Evolutionary conservation across 1,284 basidiomycete genomes (phyloP), one percentile per base, ranked within the genome.

Genomic region (Pyrrhoderma lamaoense): DNA sequence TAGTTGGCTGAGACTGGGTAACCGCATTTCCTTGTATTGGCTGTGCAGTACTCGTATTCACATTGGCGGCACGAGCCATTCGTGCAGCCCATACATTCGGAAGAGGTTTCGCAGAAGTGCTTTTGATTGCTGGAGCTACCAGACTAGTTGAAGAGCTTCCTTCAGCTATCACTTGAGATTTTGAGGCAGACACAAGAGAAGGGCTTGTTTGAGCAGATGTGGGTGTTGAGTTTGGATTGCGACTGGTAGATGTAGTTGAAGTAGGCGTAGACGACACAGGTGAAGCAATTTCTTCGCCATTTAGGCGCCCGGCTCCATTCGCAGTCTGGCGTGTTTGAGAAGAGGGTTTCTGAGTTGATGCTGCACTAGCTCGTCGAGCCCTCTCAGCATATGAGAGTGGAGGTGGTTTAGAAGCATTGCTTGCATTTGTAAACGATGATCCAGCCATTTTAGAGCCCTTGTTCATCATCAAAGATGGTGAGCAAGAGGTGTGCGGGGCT

Each of bases 381-480:
- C 74, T 73, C 56, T 82, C 76, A 18, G 80, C 80, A 59, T 82
- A 82, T 23, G 79, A 80, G 47, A 77, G 67, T 51, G 64, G 63
- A 57, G 66, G 68, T 47, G 64, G 64, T 54, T 65, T 64, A 55
- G 62, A 34, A 39, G 27, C 27, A 31, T 31, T 31, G 11, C 27
- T 31, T 5, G 27, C n/a, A n/a, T n/a, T 31, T 31, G 27, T 31
- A 5, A 11, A 31, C 27, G 27, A 31, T 31, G 27, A 31, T 31
- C 27, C 27, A 31, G 27, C 27, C 27, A 31, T 31, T 5, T 31
- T 31, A 11, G 27, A 31, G 27, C 7, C 27, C 27, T 31, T 31
- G 27, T 31, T 31, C 27, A 31, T 31, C 27, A 31, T 5, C 27
- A 31, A 31, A 11, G 27, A 5, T 31, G 27, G 27, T 5, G 27